These are phyloP conservation scores for Cadophora malorum DNA, from an alignment of 2,329 filamentous ascomycete species.

Conservation along the genomic window DNA sequence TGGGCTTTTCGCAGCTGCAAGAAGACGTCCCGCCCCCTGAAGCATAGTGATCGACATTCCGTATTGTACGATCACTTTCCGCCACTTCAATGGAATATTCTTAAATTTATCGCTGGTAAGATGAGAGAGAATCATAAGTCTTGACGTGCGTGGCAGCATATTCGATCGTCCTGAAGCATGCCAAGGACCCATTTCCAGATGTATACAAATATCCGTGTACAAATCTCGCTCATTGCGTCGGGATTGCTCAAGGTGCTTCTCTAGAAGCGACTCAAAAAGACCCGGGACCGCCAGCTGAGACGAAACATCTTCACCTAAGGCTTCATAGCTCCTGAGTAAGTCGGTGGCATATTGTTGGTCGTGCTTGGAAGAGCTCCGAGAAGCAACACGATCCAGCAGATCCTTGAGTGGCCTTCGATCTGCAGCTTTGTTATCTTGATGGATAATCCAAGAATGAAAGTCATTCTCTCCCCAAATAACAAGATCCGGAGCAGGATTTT, in stretches of 20 bases:
- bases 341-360: slow-evolving; percentile 28
- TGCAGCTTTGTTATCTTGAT: too few relatives aligned
- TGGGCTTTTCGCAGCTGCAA: slow-evolving; percentile 27
- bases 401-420: slow-evolving; percentile 3
- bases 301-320: slow-evolving; percentile 18
- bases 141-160: too few relatives aligned
- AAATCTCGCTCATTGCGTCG: background rate
- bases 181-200: too few relatives aligned
- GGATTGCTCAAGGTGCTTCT: background rate
- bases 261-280: background rate
- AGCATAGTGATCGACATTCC: slow-evolving; percentile 31
- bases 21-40: slow-evolving; percentile 47
- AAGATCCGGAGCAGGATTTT: too few relatives aligned
- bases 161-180: too few relatives aligned
- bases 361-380: slow-evolving; percentile 5
- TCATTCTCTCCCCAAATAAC: too few relatives aligned
- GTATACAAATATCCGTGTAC: too few relatives aligned
- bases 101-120: slow-evolving; percentile 19
- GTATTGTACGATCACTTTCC: slow-evolving; percentile 33
- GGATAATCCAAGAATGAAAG: too few relatives aligned
- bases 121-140: background rate
- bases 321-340: slow-evolving; percentile 26
- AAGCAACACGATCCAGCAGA: slow-evolving; percentile 15
- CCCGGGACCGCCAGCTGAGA: background rate
- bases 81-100: background rate